Conservation (phyloP, 2,329 filamentous ascomycete genomes). For the Talaromyces sp. region DNA sequence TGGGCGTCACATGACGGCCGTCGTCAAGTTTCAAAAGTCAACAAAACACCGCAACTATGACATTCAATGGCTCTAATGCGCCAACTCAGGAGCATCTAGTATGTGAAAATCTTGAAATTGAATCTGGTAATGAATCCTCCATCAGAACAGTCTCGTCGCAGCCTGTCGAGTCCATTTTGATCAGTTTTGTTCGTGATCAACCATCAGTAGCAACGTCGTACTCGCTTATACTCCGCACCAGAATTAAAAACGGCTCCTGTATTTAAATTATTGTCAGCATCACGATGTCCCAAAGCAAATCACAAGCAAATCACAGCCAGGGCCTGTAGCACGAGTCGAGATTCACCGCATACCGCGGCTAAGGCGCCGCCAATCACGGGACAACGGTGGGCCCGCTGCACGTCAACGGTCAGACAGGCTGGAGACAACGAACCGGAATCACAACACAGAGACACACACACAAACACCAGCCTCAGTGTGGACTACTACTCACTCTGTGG, state of each 20-base stretch:
- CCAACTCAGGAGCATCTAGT: neutral
- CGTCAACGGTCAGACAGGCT: neutral
- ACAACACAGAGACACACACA: neutral
- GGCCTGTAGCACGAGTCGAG: slow-evolving; percentile 3
- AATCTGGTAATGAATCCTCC: neutral
- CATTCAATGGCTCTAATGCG: neutral
- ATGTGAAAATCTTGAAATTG: neutral
- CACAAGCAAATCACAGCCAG: slow-evolving; percentile 4
- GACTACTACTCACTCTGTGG: neutral
- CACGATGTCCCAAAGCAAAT: neutral
- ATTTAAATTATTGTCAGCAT: neutral
- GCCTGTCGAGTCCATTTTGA: neutral
- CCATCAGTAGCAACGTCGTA: neutral
- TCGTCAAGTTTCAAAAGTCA: neutral
- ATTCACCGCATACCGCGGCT: slow-evolving; percentile 2
- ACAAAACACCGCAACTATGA: neutral
- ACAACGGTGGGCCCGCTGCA: neutral
- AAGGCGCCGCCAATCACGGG: slow-evolving; percentile 7
- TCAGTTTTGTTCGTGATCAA: neutral
- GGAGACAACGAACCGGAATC: neutral
- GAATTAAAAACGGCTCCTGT: neutral
- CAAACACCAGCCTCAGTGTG: neutral
- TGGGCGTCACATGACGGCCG: neutral
- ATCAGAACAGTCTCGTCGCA: neutral
- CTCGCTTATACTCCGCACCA: neutral